Evolutionary conservation across 352 stramenopile genomes (phyloP), one percentile per base, ranked within the genome.

Genomic region (Phytophthora agathidicida): DNA sequence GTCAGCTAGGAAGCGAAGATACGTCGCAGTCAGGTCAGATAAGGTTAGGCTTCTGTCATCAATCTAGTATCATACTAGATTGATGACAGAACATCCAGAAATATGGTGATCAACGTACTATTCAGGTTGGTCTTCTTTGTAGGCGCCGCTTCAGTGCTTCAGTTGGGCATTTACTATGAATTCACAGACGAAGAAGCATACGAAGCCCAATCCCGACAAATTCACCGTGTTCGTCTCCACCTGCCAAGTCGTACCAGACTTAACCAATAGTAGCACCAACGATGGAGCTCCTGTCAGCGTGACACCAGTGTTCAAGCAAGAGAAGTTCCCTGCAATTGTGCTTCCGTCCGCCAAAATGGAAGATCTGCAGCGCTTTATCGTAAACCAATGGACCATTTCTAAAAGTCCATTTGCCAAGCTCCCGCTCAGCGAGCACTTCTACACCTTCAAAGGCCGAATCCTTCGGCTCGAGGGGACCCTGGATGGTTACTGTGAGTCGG

Each of bases 361-460:
- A 7, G 75, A 75, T 11, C 41, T 92, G 5, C 80, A 83, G 33
- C 58, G 52, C 33, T 92, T 92, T 46, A 59, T 90, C 3, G 20
- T 83, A 22, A 72, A 41, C 22, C 83, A 92, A 43, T 89, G 83
- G 83, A 52, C 32, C 20, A 87, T 92, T 43, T 73, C 76, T 23
- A 90, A 89, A 55, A 83, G 63, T 38, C 62, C 64, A 23, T 82
- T 82, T 44, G 62, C 68, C 2, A 49, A 72, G 2, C 22, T 90
- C 1, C 72, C 78, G 9, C 36, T 66, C 1, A 43, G 46, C 14
- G 73, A 90, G 39, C 83, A 92, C 36, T 88, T 87, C 33, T 92
- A 80, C 63, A 92, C 74, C 5, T 88, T 89, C 57, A 87, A 88
- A 67, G 83, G 83, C 13, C 72, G 74, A 7, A 78, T 87, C 45